Evolutionary conservation across 371 early-diverging fungal genomes (phyloP).

Genomic region (Apophysomyces trapeziformis): DNA sequence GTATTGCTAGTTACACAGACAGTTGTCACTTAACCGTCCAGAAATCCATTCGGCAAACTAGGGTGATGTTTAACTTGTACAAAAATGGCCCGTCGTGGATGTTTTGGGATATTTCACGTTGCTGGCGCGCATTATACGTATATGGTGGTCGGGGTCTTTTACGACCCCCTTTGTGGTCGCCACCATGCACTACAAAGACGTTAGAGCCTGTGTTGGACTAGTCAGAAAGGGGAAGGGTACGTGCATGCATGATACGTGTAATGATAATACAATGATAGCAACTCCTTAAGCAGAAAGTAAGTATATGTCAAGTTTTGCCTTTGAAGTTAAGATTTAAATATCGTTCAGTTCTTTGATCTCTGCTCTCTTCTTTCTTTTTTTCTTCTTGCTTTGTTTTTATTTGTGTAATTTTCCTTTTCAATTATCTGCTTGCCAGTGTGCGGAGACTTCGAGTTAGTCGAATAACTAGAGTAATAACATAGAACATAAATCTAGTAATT

Average conservation of each 20-base stretch:
- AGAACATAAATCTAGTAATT: neutral
- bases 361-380: neutral
- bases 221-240: slow-evolving; percentile 14
- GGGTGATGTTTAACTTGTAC: too few species aligned
- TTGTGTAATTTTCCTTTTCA: too few species aligned
- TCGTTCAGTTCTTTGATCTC: neutral
- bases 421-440: too few species aligned
- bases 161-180: neutral
- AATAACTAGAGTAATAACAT: neutral
- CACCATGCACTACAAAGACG: neutral
- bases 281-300: slow-evolving; percentile 8
- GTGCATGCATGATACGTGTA: slow-evolving; percentile 7
- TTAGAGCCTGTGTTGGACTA: slow-evolving; percentile 3
- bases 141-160: too few species aligned
- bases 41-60: too few species aligned
- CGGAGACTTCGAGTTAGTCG: neutral
- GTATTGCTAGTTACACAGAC: too few species aligned
- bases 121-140: neutral
- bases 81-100: too few species aligned
- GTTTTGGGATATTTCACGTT: neutral
- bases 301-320: neutral
- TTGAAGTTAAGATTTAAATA: neutral
- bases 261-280: slow-evolving; percentile 7
- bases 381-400: neutral
- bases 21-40: too few species aligned